Evolutionary conservation across 1,284 basidiomycete species (phyloP).

Genomic region (Melampsora occidentalis): DNA sequence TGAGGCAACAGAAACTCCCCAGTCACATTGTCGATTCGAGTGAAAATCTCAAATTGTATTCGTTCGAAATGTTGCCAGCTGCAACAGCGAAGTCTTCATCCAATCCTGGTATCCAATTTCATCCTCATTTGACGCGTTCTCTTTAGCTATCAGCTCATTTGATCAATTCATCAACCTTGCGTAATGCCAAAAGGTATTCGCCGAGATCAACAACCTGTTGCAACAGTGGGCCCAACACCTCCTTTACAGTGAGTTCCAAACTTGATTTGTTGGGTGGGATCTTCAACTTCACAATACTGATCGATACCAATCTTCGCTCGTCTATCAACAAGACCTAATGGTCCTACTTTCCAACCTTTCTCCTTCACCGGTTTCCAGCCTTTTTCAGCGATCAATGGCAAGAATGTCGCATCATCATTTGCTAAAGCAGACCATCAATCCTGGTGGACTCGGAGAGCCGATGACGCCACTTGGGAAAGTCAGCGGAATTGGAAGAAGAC

Average conservation of each 20-base stretch:
- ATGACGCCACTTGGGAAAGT: conserved; percentile 36
- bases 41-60: too few species aligned
- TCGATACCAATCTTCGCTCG: too few species aligned
- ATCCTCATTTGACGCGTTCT: neutral
- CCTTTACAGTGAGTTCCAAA: neutral
- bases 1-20: too few species aligned
- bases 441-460: conserved; percentile 44
- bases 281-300: too few species aligned
- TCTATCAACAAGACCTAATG: neutral
- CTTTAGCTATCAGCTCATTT: neutral
- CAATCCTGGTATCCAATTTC: neutral
- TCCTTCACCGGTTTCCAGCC: conserved; percentile 41
- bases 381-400: conserved; percentile 42
- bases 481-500: conserved; percentile 44
- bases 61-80: too few species aligned
- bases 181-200: conserved; percentile 5
- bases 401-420: conserved; percentile 44
- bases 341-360: conserved; percentile 16
- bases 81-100: too few species aligned
- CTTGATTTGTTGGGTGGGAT: neutral
- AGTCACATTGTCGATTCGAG: too few species aligned
- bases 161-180: neutral
- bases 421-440: conserved; percentile 44
- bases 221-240: neutral
- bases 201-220: conserved; percentile 1